Base-by-base conservation (phyloP, 2,329 filamentous ascomycete species). In the Byssochlamys sp. region DNA sequence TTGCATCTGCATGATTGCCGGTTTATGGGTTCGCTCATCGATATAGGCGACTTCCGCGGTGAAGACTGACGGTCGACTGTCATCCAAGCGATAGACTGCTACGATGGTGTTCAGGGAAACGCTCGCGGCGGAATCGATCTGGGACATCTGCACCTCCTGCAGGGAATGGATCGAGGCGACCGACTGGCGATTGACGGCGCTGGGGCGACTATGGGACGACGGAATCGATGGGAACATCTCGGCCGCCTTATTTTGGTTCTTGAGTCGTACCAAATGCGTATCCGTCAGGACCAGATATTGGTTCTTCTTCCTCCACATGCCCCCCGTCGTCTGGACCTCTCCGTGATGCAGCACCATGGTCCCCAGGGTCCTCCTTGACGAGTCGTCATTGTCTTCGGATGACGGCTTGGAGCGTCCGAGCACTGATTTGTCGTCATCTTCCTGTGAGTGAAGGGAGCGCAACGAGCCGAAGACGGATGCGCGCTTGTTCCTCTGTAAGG, bases 201-300 rank as follows among this genome's bases (percentile, higher is more conserved):
- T 76, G 49, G 72, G 66, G 49, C 71, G 73, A 58, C 66, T 63
- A 61, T 72, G 69, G 55, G 72, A 72, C 10, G 70, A 62, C 2
- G 77, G 75, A 55, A 83, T 80, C 4, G 72, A 75, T 52, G 80
- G 78, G 63, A 88, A 89, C 45, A 78, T 75, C 58, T 89, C 86
- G 28, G 80, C 77, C 11, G 86, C 86, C 68, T 86, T 86, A 51
- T 77, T 73, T 63, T 87, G 84, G 65, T 76, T 86, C 70, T 88
- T 87, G 75, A 86, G 88, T 11, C 86, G 80, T 56, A 88, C 73
- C 57, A 89, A 73, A 69, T 88, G 84, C 4, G 80, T 82, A 62
- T 88, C 86, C 5, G 85, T 89, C 62, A 89, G 75, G 12, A 89
- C 86, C 56, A 89, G 74, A 65, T 87, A 89, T 68, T 89, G 85